Evolutionary conservation across 1,139 yeast genomes (phyloP).

Genomic region (Wickerhamomyces sp.): DNA sequence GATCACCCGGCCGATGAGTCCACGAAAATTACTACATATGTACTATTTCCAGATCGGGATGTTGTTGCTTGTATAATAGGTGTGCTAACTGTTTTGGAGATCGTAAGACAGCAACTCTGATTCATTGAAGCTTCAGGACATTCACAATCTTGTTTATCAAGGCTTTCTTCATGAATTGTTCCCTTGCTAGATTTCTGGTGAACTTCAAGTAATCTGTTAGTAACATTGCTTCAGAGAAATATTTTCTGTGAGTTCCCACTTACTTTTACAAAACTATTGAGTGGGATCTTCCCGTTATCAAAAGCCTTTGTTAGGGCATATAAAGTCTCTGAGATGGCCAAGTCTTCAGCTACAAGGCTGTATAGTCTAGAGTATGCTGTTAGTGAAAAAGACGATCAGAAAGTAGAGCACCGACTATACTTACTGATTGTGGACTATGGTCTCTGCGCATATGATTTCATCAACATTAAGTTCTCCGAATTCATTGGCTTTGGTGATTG

Average conservation of each 20-base stretch:
- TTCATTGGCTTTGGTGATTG: conserved; percentile 12
- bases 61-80: neutral
- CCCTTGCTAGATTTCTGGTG: conserved; percentile 65
- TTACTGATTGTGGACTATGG: conserved; percentile 40
- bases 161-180: conserved; percentile 53
- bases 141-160: conserved; percentile 33
- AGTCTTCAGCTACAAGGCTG: conserved; percentile 58
- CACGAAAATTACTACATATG: neutral
- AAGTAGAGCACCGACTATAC: neutral
- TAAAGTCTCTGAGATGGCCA: conserved; percentile 66
- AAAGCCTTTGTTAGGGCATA: conserved; percentile 54
- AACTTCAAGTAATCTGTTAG: conserved; percentile 28
- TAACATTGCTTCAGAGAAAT: neutral
- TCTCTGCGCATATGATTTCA: conserved; percentile 39
- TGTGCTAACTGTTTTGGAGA: no score
- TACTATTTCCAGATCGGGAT: neutral
- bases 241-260: neutral
- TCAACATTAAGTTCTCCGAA: conserved; percentile 35
- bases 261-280: conserved; percentile 48
- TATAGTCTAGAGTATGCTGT: conserved; percentile 38
- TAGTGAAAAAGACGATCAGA: conserved; percentile 11
- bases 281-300: conserved; percentile 37
- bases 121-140: conserved; percentile 12
- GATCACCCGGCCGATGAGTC: conserved; percentile 1
- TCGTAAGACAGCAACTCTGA: neutral